Evolutionary conservation across 108 stramenopile genomes (phyloP), one percentile per base, ranked within the genome.

Genomic region (Cyclotella baltica): DNA sequence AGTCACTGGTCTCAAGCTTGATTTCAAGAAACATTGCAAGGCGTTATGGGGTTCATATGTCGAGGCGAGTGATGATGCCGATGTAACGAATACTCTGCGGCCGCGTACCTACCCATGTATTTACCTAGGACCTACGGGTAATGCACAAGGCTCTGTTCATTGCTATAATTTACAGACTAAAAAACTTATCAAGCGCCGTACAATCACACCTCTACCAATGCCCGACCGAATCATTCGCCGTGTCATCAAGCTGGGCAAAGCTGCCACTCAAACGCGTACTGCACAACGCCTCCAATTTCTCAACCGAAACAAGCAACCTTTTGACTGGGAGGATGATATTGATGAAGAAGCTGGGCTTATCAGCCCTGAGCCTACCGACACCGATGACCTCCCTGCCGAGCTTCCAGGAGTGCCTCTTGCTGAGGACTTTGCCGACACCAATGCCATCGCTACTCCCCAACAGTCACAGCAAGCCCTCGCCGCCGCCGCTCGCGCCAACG

Each of bases 231-330:
- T n/a, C n/a, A n/a, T n/a, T n/a, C n/a, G n/a, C n/a, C n/a, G n/a
- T n/a, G n/a, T n/a, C n/a, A n/a, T n/a, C n/a, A n/a, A n/a, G n/a
- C 43, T 80, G 9, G 43, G 80, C 25, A 25, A 27, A 1, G 56
- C 2, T 29, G 25, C 2, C 1, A 25, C 13, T 2, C 22, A 1
- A 10, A 6, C 53, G 2, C 28, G 0, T 19, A 22, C 1, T 25
- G 83, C 9, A n/a, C n/a, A n/a, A n/a, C n/a, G n/a, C n/a, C n/a
- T n/a, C n/a, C n/a, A n/a, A n/a, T n/a, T n/a, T n/a, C 71, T 68
- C 4, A 56, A 64, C 30, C 46, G 62, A 16, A 20, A 78, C 4
- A 67, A 51, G 50, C 0, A 38, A 72, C 59, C 16, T 0, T 72
- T 29, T 40, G 28, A 0, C 0, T 48, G 67, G 48, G 29, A 50